Evolutionary conservation across 2,329 filamentous ascomycete genomes (phyloP).

Genomic region (Didymella pinodella): DNA sequence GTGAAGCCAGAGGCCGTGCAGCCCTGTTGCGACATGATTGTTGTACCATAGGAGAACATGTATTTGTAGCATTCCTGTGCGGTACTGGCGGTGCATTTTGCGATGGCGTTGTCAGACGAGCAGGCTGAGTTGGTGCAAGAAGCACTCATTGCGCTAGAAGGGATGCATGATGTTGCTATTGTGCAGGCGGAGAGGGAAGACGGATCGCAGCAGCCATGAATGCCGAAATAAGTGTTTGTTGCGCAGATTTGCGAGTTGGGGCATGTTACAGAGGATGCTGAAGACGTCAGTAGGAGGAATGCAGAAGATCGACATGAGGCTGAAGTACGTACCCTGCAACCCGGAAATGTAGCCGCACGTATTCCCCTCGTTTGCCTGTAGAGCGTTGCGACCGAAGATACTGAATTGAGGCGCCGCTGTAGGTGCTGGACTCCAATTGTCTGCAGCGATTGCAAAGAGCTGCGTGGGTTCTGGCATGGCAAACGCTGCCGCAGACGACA

Average conservation of each 20-base stretch:
- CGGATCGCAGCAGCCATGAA: constrained; percentile 45
- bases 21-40: constrained; percentile 43
- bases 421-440: constrained; percentile 45
- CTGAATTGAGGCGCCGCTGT: constrained; percentile 39
- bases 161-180: constrained; percentile 45
- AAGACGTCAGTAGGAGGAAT: background rate
- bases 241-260: constrained; percentile 40
- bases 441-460: constrained; percentile 28
- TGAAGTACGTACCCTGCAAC: constrained; percentile 31
- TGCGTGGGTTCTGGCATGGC: constrained; percentile 41
- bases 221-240: constrained; percentile 42
- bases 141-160: constrained; percentile 32
- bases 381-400: constrained; percentile 37
- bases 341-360: constrained; percentile 46
- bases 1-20: constrained; percentile 37
- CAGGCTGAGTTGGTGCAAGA: constrained; percentile 40
- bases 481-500: constrained; percentile 39
- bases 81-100: constrained; percentile 40
- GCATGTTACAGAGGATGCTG: constrained; percentile 45
- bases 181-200: constrained; percentile 31
- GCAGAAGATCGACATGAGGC: background rate
- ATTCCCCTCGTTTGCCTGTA: constrained; percentile 25
- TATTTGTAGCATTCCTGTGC: constrained; percentile 41
- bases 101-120: constrained; percentile 33
- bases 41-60: constrained; percentile 37